Base-by-base conservation (phyloP, 108 stramenopile genomes). In the Cylindrotheca fusiformis region DNA sequence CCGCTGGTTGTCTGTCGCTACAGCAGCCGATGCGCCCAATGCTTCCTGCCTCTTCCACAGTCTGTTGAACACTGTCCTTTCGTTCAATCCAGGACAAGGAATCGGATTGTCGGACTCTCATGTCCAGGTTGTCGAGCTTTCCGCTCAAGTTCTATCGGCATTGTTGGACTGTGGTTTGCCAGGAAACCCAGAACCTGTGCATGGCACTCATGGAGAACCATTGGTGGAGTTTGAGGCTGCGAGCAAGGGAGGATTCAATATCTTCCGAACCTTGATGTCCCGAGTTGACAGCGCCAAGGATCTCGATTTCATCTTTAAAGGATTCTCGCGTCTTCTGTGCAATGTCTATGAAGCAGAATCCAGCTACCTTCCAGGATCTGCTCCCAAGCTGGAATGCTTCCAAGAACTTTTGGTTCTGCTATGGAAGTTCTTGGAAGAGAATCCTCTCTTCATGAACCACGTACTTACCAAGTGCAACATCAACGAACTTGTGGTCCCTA, bases 341-440 rank as follows among this genome's bases (percentile, higher is more conserved):
- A 97, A 94, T 66, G 69, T 87, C n/a, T 93, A 92, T 67, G 80
- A 92, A 65, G 65, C 76, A 0, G 63, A 90, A 69, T 83, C 63
- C 53, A 79, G 94, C 2, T 87, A 87, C 32, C 73, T 97, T 41
- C 94, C 95, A 21, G 68, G 72, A 26, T 80, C 88, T 4, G 63
- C 84, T 1, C 64, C 68, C 51, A 75, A 79, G 55, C 52, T 97
- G 32, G 82, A 93, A 33, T 96, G 95, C 68, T 84, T 91, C 65
- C 97, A 98, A 69, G 99, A 99, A 77, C 32, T 97, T 23, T 68
- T 99, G 23, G 90, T 97, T 12, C 75, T 99, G 45, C 69, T 99
- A 10, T 99, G 99, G 99, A 96, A 98, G 79, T 80, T 95, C 22
- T 64, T 98, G 29, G 96, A 97, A 58, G 94, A 95, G 53, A 99